Base-by-base conservation (phyloP, 1,284 basidiomycete genomes). In the Austropuccinia psidii region DNA sequence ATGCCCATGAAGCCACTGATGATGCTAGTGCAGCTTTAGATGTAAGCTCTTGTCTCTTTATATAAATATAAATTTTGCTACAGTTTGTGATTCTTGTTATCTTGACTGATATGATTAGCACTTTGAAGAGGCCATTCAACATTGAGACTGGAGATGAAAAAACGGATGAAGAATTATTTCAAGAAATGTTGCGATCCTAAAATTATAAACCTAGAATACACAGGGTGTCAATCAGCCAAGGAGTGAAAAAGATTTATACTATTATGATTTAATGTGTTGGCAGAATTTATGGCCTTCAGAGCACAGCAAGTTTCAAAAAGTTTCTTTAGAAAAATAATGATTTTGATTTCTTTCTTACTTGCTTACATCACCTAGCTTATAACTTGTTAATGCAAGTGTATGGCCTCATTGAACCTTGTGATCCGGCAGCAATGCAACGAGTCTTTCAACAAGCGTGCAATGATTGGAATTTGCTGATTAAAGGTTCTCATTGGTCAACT, bases 291-390 rank as follows among this genome's bases (percentile, higher is more conserved):
- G 81, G 4, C 92, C 93, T 33, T 89, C 90, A 4, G 87, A 88
- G 9, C 90, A 97, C 81, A 96, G 93, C 19, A 96, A 94, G 85
- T 96, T 94, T n/a, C n/a, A n/a, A n/a, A n/a, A n/a, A n/a, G n/a
- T n/a, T n/a, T n/a, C n/a, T n/a, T n/a, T 54, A 6, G 8, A 24
- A 15, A 33, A 41, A 39, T 29, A n/a, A n/a, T n/a, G n/a, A n/a
- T n/a, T n/a, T n/a, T n/a, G n/a, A n/a, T n/a, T 8, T 57, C 47
- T 2, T 8, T 66, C 9, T 27, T 45, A 41, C 49, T 11, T 45
- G 49, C 5, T 50, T 17, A n/a, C n/a, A n/a, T n/a, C n/a, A n/a
- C n/a, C n/a, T 76, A 29, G 79, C 76, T 45, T 75, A 70, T 41
- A 75, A 77, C 89, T 86, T 98, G 35, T 85, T 98, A 37, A 85